Evolutionary conservation across 169 alveolate genomes (phyloP).

Genomic region (Cryptosporidium viatorum): DNA sequence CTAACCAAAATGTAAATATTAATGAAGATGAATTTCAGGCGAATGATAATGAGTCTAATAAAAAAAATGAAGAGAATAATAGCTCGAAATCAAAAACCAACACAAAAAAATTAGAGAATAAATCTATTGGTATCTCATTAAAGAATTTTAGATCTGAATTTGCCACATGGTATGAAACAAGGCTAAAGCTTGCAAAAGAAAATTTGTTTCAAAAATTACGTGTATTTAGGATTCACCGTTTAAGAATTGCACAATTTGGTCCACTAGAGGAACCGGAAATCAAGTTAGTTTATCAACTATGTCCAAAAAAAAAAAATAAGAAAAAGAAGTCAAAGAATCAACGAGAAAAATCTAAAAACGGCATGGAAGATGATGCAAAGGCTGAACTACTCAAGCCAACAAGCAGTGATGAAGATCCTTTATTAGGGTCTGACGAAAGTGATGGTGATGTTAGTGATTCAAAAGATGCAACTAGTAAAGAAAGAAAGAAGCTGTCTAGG

Average conservation of each 20-base stretch:
- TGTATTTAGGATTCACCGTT: slow-evolving; percentile 51
- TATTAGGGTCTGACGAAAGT: slow-evolving; percentile 21
- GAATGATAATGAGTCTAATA: neutral
- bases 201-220: slow-evolving; percentile 45
- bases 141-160: slow-evolving; percentile 59
- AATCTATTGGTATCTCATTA: slow-evolving; percentile 21
- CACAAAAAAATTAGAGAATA: neutral
- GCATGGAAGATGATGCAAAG: neutral
- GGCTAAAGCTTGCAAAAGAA: slow-evolving; percentile 21
- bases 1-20: neutral
- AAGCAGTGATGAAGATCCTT: slow-evolving; percentile 70
- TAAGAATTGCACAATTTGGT: slow-evolving; percentile 63
- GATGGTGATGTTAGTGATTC: slow-evolving; percentile 23
- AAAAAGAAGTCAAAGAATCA: neutral
- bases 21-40: neutral
- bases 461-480: slow-evolving; percentile 21
- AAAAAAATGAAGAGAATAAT: neutral
- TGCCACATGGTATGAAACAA: slow-evolving; percentile 49
- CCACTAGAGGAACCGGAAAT: slow-evolving; percentile 71
- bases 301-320: slow-evolving; percentile 5
- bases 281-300: slow-evolving; percentile 47
- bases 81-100: neutral
- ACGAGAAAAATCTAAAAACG: neutral
- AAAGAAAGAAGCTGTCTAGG: slow-evolving; percentile 45
- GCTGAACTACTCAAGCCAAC: neutral